Percentiles rank a stretch among this genome's conserved stretches.
These are phyloP conservation scores for Geosmithia flava DNA, from an alignment of 2,329 filamentous ascomycete genomes.

Conservation along the genomic window DNA sequence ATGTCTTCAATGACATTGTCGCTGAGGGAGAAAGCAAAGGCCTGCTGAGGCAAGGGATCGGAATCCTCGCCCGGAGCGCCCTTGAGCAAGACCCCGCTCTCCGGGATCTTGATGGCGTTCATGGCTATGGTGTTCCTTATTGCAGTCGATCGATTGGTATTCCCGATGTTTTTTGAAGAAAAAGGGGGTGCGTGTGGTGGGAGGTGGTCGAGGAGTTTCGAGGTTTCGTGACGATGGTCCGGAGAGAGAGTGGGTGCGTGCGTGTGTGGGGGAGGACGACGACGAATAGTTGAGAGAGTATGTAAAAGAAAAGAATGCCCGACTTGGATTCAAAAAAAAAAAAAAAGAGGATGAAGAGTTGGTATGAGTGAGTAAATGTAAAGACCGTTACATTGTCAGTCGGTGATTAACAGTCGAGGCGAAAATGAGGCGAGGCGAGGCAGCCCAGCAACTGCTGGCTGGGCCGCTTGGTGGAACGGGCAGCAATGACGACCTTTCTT, in stretches of 20 bases:
- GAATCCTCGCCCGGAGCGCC: constrained; percentile 30
- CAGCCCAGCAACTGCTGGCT: constrained; percentile 2
- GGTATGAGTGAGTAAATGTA: not conserved
- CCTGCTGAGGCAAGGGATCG: constrained; percentile 32
- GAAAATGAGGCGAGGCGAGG: not conserved
- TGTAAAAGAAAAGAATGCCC: too few relatives aligned
- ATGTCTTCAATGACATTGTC: constrained; percentile 48
- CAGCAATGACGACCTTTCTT: not conserved
- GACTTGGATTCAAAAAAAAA: too few relatives aligned
- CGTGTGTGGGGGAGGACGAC: not conserved
- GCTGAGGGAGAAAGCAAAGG: constrained; percentile 44
- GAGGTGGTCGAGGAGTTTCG: not conserved
- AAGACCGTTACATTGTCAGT: constrained; percentile 2
- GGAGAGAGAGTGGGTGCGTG: too few relatives aligned
- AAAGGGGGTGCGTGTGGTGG: not conserved
- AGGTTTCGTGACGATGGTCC: not conserved
- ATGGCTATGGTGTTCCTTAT: constrained; percentile 26
- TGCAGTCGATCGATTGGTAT: not conserved
- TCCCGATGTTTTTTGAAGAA: not conserved
- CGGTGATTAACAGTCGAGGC: not conserved
- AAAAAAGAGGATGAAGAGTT: not conserved
- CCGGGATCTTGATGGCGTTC: constrained; percentile 43
- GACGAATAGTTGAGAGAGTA: too few relatives aligned
- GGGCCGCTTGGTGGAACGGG: constrained; percentile 1
- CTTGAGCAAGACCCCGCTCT: constrained; percentile 44